Percentiles rank a stretch among this genome's conserved stretches.
phyloP scores from a whole-genome alignment of 1,284 basidiomycete species.

The Fomes fomentarius region DNA sequence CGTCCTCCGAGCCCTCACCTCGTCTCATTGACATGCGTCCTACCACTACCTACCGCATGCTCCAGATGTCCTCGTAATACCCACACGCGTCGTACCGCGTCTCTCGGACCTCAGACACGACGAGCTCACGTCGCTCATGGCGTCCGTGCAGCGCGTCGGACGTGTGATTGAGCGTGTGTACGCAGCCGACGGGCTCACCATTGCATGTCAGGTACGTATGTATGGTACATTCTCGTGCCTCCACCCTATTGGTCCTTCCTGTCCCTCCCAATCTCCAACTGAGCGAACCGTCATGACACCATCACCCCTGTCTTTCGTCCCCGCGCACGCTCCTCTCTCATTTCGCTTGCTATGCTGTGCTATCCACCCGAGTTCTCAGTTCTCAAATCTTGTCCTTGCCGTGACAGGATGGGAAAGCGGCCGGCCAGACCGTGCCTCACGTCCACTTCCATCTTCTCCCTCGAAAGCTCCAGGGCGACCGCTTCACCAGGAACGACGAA shows the following conservation, averaged over 20 bases:
- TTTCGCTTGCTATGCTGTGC: too few species aligned
- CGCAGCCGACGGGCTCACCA: slow-evolving; percentile 74
- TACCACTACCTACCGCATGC: too few species aligned
- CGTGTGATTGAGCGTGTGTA: slow-evolving; percentile 71
- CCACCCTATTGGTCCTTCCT: too few species aligned
- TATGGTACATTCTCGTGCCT: too few species aligned
- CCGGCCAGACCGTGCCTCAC: slow-evolving; percentile 87
- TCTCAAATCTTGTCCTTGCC: slow-evolving; percentile 3
- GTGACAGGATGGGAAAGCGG: slow-evolving; percentile 83
- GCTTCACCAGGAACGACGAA: slow-evolving; percentile 74
- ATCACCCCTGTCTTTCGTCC: too few species aligned
- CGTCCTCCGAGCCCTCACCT: slow-evolving; percentile 47
- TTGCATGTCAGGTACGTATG: slow-evolving; percentile 84
- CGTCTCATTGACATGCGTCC: slow-evolving; percentile 78
- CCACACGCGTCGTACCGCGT: slow-evolving; percentile 75
- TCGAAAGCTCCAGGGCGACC: slow-evolving; percentile 68
- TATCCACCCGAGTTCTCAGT: neutral
- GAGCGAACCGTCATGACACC: neutral
- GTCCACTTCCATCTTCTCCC: slow-evolving; percentile 92
- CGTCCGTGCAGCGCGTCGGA: slow-evolving; percentile 74
- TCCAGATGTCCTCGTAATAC: slow-evolving; percentile 88
- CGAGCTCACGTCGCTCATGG: slow-evolving; percentile 82
- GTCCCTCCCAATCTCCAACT: too few species aligned
- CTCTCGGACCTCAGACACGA: slow-evolving; percentile 70
- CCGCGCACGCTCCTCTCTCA: too few species aligned